Conservation (phyloP, 495 filamentous ascomycete genomes). For the Penicillium silybi region DNA sequence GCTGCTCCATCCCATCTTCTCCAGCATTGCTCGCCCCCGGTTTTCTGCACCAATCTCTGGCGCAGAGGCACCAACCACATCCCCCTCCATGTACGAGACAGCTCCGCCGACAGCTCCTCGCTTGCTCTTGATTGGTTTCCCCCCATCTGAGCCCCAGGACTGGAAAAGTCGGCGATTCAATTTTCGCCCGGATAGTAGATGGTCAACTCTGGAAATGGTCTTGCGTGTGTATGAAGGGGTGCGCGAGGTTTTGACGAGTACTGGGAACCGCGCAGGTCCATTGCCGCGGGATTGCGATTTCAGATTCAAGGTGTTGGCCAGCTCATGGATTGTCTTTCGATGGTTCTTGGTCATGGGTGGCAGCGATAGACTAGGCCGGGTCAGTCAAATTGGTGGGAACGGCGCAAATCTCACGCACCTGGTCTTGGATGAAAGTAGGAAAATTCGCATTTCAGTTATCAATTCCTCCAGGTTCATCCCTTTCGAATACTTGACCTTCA, state of each 20-base stretch:
- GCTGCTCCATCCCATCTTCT: slow-evolving; percentile 95
- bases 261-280: slow-evolving; percentile 67
- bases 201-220: slow-evolving; percentile 35
- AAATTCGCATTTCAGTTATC: slow-evolving; percentile 64
- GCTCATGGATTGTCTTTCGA: slow-evolving; percentile 71
- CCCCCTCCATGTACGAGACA: slow-evolving; percentile 73
- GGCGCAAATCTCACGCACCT: slow-evolving; percentile 47
- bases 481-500: slow-evolving; percentile 66
- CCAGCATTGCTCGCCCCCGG: slow-evolving; percentile 79
- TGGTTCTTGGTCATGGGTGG: slow-evolving; percentile 79
- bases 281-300: slow-evolving; percentile 82
- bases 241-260: slow-evolving; percentile 67
- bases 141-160: slow-evolving; percentile 22
- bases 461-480: slow-evolving; percentile 71
- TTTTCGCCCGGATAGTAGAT: slow-evolving; percentile 30
- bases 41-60: slow-evolving; percentile 83
- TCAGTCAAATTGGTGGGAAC: not conserved
- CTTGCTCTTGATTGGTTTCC: slow-evolving; percentile 26
- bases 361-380: slow-evolving; percentile 57
- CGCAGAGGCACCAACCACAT: slow-evolving; percentile 79
- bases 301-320: slow-evolving; percentile 65
- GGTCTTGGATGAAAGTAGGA: slow-evolving; percentile 60
- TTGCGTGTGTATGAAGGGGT: slow-evolving; percentile 53
- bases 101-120: slow-evolving; percentile 40
- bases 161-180: slow-evolving; percentile 33